Evolutionary conservation across 2,329 filamentous ascomycete genomes (phyloP).

Genomic region (Phaeoacremonium minimum): DNA sequence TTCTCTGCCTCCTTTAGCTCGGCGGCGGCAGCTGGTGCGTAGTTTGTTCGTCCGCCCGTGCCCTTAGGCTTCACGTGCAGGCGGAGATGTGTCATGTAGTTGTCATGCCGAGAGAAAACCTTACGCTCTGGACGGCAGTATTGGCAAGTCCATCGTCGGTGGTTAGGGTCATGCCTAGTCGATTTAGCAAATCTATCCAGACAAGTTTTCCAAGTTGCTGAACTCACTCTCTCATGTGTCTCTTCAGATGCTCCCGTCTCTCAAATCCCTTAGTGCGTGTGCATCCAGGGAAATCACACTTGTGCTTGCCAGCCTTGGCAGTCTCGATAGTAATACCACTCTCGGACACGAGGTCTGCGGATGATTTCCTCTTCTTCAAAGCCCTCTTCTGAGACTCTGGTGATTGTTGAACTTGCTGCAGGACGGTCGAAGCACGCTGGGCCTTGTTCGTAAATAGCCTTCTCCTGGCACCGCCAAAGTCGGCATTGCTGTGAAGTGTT

Average conservation of each 20-base stretch:
- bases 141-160: too few relatives aligned
- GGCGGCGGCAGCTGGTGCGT: too few relatives aligned
- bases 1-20: too few relatives aligned
- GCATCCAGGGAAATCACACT: neutral
- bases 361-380: neutral
- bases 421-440: neutral
- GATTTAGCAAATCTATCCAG: too few relatives aligned
- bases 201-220: too few relatives aligned
- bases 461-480: neutral
- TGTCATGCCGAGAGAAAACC: neutral
- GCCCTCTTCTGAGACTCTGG: neutral
- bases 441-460: neutral
- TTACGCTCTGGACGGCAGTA: too few relatives aligned
- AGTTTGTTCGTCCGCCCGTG: too few relatives aligned
- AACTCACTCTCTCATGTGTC: neutral
- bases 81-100: neutral
- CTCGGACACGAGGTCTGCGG: too few relatives aligned
- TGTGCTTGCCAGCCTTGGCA: neutral
- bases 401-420: neutral
- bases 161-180: too few relatives aligned
- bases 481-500: too few relatives aligned
- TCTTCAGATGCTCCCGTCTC: neutral
- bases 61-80: too few relatives aligned
- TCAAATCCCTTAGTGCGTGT: neutral
- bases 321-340: neutral